Percentiles rank a stretch among this genome's conserved stretches.
Conservation (phyloP, 2,329 filamentous ascomycete species). For the Colletotrichum musicola region DNA sequence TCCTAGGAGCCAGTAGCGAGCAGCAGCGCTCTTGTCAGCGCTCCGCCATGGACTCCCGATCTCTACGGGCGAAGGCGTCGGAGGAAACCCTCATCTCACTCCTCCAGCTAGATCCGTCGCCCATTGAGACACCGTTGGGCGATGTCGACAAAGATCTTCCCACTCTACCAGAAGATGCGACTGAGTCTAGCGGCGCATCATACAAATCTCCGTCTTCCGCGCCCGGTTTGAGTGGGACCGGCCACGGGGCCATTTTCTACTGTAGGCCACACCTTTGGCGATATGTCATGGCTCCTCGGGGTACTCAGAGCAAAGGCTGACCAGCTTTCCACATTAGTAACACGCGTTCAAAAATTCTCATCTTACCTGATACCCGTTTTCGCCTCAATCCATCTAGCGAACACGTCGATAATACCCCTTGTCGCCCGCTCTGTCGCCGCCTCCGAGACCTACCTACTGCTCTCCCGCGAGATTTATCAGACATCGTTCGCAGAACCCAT, state of each 20-base stretch:
- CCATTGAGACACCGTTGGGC: slow-evolving; percentile 69
- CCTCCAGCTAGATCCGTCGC: slow-evolving; percentile 40
- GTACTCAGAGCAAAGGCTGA: slow-evolving; percentile 42
- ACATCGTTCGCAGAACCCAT: slow-evolving; percentile 83
- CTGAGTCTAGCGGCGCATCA: slow-evolving; percentile 47
- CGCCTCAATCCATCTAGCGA: slow-evolving; percentile 80
- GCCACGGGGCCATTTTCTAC: slow-evolving; percentile 82
- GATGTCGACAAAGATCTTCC: slow-evolving; percentile 61
- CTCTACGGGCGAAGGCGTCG: slow-evolving; percentile 36
- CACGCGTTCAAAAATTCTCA: slow-evolving; percentile 86
- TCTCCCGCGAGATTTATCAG: slow-evolving; percentile 93
- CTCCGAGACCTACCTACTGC: slow-evolving; percentile 88
- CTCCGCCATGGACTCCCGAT: slow-evolving; percentile 48
- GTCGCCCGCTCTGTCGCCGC: slow-evolving; percentile 77
- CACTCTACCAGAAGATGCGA: slow-evolving; percentile 52
- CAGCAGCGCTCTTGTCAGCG: slow-evolving; percentile 43
- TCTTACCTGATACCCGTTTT: slow-evolving; percentile 87
- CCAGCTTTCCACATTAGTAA: slow-evolving; percentile 61
- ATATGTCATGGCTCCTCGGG: background rate
- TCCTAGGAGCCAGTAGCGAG: background rate
- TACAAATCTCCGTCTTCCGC: slow-evolving; percentile 58
- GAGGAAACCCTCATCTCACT: slow-evolving; percentile 42
- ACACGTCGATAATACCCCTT: slow-evolving; percentile 85
- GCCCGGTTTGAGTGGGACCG: slow-evolving; percentile 70
- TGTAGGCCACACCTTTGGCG: slow-evolving; percentile 60